Base-by-base conservation (phyloP, 257 asterid species). In the Eustoma russellianum region DNA sequence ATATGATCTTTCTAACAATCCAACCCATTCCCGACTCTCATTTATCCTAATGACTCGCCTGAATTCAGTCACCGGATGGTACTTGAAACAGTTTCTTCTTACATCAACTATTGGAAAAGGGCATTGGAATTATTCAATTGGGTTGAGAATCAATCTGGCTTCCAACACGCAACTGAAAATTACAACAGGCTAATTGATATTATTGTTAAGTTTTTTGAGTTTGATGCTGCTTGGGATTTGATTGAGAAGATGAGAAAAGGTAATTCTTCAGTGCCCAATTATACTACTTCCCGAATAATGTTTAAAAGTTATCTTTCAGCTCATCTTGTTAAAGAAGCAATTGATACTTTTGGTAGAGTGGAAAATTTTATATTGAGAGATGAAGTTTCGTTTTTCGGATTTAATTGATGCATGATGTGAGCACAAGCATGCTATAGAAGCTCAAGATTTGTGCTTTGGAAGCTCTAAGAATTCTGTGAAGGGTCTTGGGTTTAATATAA, bases 121-220 rank as follows among this genome's bases (percentile, higher is more conserved):
- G 95, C 95, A 3, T 12, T 84, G 18, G 98, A 91, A 60, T 91
- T 87, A 83, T 91, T 87, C 87, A 65, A 74, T 38, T 91, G 98
- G 98, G 83, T 67, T 0, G 95, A 87, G 70, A 63, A 48, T 2
- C 69, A 68, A 41, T 57, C 65, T 5, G 88, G 87, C 48, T 84
- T 82, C 59, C 70, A 44, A 1, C 98, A 91, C 80, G 71, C 80
- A 47, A 74, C 85, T 18, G 77, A 77, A 57, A 80, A 87, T 4
- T 81, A 77, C 70, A 91, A 87, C 61, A 70, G 70, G 48, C n/a
- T 80, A 9, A 77, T 87, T 48, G 92, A 79, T 74, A 77, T 82
- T 60, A 83, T 87, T 6, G 96, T 94, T 64, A 91, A 87, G 87
- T 77, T 68, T 60, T 91, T 83, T 59, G 96, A 91, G 72, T 87